Evolutionary conservation across 2,329 filamentous ascomycete genomes (phyloP).

Genomic region (Purpureocillium lavendulum): DNA sequence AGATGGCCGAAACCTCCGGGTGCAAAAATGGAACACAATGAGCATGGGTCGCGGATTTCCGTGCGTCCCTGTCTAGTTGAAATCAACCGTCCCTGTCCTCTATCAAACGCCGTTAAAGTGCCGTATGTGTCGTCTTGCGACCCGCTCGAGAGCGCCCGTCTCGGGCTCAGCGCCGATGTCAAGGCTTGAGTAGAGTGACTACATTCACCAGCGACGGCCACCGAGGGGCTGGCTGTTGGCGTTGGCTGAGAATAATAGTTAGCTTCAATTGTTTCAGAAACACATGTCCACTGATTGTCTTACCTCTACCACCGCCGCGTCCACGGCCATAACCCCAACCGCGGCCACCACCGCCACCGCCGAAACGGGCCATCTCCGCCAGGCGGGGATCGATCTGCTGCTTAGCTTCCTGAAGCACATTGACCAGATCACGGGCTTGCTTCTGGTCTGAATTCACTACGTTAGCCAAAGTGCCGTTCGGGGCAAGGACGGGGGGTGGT

Average conservation of each 20-base stretch:
- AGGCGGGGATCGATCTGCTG: conserved; percentile 96
- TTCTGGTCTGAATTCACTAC: conserved; percentile 58
- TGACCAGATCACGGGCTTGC: conserved; percentile 93
- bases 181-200: neutral
- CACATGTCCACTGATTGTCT: conserved; percentile 19
- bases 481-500: neutral
- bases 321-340: conserved; percentile 65
- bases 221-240: conserved; percentile 42
- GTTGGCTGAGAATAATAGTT: conserved; percentile 26
- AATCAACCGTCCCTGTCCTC: conserved; percentile 15
- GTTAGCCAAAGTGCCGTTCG: neutral
- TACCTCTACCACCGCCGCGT: conserved; percentile 47
- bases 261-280: conserved; percentile 13
- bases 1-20: neutral
- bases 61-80: conserved; percentile 10
- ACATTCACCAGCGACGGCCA: conserved; percentile 41
- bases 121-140: conserved; percentile 8
- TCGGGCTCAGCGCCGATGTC: neutral
- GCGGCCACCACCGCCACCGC: conserved; percentile 70
- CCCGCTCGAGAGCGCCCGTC: conserved; percentile 1
- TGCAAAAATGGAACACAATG: conserved; percentile 4
- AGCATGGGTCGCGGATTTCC: conserved; percentile 4
- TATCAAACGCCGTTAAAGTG: conserved; percentile 21
- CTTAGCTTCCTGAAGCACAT: conserved; percentile 90
- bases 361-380: conserved; percentile 89